Base-by-base conservation (phyloP, 164 flowering plant species). In the Vitis rupestris region DNA sequence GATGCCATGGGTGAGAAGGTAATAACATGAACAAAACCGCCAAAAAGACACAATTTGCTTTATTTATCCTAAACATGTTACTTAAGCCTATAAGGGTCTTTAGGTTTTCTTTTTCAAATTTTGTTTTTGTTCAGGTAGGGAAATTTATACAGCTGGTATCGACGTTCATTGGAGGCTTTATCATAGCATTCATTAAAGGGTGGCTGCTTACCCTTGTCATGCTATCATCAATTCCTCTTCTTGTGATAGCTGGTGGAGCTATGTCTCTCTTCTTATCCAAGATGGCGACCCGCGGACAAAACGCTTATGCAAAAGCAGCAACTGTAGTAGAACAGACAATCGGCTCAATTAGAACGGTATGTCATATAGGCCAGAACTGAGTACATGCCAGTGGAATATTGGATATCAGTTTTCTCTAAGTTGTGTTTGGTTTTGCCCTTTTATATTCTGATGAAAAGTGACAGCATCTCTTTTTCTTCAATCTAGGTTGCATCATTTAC, bases 1-100 rank as follows among this genome's bases (percentile, higher is more conserved):
- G 86, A 86, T 54, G 87, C 89, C 53, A 78, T 86, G 79, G 89
- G 89, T 0, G 89, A 86, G 72, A 84, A 86, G 86, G 89, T 86
- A 68, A 1, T 17, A 51, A 10, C 50, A 4, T 17, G 48, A 16
- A 8, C 2, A 30, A 67, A 57, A 10, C 59, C 9, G 8, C 37
- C 10, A 31, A 31, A 61, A 4, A 6, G 10, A 4, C 27, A 6
- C 14, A 23, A 31, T 4, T 56, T 66, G 10, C 61, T 55, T 13
- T 19, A 53, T 4, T 53, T n/a, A 19, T 12, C 30, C 53, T 31
- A 9, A 58, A 48, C 44, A 37, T 37, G 7, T 37, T 3, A 37
- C 44, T 23, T 6, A 37, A 37, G 44, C 6, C 44, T 37, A 37
- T 37, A 54, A 57, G 10, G 50, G 27, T 6, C 2, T 29, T 50